Percentiles rank a stretch among this genome's conserved stretches.
Evolutionary conservation across 1,139 yeast species (phyloP).

Genomic region (Lodderomyces metapsilosis): DNA sequence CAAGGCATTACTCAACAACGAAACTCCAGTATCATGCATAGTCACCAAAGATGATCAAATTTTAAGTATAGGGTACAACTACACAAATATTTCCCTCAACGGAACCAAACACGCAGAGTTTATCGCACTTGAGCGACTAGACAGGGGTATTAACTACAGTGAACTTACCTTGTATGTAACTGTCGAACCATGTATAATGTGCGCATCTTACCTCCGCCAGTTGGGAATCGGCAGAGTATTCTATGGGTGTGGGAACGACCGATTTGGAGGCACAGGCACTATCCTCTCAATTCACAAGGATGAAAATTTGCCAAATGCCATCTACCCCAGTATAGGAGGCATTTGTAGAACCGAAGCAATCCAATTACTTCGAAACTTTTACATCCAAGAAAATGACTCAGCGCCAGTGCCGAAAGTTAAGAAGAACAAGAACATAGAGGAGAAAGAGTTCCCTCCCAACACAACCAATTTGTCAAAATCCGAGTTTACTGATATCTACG

Average conservation of each 20-base stretch:
- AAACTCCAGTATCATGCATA: conserved; percentile 73
- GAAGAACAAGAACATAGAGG: conserved; percentile 71
- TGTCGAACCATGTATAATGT: conserved; percentile 98
- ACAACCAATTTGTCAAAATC: conserved; percentile 17
- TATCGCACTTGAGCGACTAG: conserved; percentile 47
- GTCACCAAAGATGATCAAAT: conserved; percentile 46
- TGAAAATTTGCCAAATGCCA: conserved; percentile 26
- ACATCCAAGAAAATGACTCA: conserved; percentile 76
- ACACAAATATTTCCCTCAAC: conserved; percentile 79
- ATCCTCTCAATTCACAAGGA: conserved; percentile 66
- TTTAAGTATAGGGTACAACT: conserved; percentile 80
- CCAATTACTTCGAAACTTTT: conserved; percentile 74
- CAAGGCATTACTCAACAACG: conserved; percentile 49
- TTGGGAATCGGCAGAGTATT: conserved; percentile 69
- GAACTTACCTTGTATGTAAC: conserved; percentile 76
- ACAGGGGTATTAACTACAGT: conserved; percentile 29
- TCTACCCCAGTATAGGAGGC: conserved; percentile 72
- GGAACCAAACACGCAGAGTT: conserved; percentile 95
- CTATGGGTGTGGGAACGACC: conserved; percentile 91
- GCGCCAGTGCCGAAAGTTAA: conserved; percentile 83
- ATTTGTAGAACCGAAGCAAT: conserved; percentile 79
- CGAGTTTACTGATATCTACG: conserved; percentile 29
- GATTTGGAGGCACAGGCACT: conserved; percentile 97
- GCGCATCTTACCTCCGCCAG: conserved; percentile 90
- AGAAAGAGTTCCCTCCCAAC: conserved; percentile 57